Evolutionary conservation across 2,329 filamentous ascomycete genomes (phyloP).

Genomic region (Calonectria fujianensis): DNA sequence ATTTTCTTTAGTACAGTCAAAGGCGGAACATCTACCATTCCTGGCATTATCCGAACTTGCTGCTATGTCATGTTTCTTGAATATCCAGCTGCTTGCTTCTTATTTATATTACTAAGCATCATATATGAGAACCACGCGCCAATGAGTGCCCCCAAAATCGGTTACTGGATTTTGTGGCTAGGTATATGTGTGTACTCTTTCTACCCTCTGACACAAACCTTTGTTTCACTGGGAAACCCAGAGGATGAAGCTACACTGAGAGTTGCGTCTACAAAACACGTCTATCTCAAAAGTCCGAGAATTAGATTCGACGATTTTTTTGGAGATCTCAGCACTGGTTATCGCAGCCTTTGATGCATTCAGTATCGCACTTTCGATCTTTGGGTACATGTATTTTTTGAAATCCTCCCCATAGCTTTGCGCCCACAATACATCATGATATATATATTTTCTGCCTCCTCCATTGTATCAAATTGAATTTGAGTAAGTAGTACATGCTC

Average conservation of each 20-base stretch:
- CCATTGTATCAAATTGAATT: no score
- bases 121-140: slow-evolving; percentile 8
- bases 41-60: slow-evolving; percentile 11
- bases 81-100: slow-evolving; percentile 11
- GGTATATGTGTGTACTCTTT: slow-evolving; percentile 1
- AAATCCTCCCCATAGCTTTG: no score
- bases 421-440: no score
- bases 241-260: background rate
- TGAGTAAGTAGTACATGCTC: no score
- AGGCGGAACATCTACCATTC: background rate
- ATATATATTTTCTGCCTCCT: no score
- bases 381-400: no score
- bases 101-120: background rate
- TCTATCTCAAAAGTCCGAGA: background rate
- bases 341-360: background rate
- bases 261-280: background rate
- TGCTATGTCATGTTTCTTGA: slow-evolving; percentile 20
- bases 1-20: slow-evolving; percentile 4
- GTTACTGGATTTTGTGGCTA: background rate
- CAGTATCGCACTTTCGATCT: background rate
- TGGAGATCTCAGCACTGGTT: background rate
- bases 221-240: background rate
- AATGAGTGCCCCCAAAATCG: background rate
- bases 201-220: slow-evolving; percentile 8
- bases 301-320: background rate